A percentile compares a stretch with the other conserved stretches of the same genome.
Conservation (phyloP, 106 monocot genomes). For the Dendrobium officinale region DNA sequence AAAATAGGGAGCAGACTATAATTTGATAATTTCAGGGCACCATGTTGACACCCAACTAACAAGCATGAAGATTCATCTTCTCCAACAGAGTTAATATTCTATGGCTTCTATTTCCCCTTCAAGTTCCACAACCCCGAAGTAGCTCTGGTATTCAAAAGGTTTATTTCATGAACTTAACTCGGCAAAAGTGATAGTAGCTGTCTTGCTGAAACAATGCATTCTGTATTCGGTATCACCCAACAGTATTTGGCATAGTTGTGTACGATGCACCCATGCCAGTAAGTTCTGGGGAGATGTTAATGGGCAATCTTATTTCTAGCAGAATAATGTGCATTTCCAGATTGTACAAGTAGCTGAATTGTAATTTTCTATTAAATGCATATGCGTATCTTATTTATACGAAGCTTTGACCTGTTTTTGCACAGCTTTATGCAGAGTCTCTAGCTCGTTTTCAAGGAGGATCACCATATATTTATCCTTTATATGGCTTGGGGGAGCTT, state of each 20-base stretch:
- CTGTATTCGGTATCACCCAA: neutral
- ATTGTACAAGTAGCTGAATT: neutral
- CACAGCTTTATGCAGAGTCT: constrained; percentile 77
- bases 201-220: neutral
- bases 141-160: neutral
- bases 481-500: constrained; percentile 81
- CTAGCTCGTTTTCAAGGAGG: constrained; percentile 84
- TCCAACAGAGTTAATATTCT: neutral
- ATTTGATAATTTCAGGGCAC: neutral
- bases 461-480: constrained; percentile 83
- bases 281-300: neutral
- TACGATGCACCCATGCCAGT: neutral
- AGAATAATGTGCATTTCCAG: neutral
- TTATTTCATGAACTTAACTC: neutral
- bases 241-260: neutral
- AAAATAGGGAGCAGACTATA: neutral
- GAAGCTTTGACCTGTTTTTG: neutral
- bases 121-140: neutral
- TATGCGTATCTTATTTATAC: neutral
- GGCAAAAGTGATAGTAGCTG: neutral
- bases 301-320: neutral
- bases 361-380: neutral
- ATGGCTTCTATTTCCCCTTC: neutral
- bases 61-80: neutral
- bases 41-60: neutral